Percentiles rank a stretch among this genome's conserved stretches.
phyloP scores from a whole-genome alignment of 257 asterid genomes.

The Nicotiana undulata region DNA sequence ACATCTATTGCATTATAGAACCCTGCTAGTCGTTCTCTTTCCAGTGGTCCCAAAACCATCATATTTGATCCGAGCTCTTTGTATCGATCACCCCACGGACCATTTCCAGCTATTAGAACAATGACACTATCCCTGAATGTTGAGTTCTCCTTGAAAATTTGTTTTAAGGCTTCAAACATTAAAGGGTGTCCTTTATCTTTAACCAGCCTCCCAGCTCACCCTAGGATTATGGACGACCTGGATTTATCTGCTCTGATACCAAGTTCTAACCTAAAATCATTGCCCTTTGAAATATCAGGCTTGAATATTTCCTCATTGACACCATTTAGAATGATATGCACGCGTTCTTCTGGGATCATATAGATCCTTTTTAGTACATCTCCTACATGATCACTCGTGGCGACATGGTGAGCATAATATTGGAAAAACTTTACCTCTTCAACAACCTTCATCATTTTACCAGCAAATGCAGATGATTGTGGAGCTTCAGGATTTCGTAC shows the following conservation, averaged over 20 bases:
- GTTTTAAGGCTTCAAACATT: slow-evolving; percentile 48
- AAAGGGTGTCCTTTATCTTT: slow-evolving; percentile 73
- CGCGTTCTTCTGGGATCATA: slow-evolving; percentile 60
- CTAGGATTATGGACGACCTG: slow-evolving; percentile 26
- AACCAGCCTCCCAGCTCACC: slow-evolving; percentile 67
- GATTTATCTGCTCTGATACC: slow-evolving; percentile 14
- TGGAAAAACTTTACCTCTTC: slow-evolving; percentile 56
- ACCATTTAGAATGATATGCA: slow-evolving; percentile 37
- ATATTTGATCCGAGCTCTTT: slow-evolving; percentile 41
- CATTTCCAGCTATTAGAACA: slow-evolving; percentile 64
- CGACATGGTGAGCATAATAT: slow-evolving; percentile 59
- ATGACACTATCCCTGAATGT: slow-evolving; percentile 27
- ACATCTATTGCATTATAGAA: slow-evolving; percentile 51
- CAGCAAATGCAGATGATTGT: slow-evolving; percentile 15
- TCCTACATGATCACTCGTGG: slow-evolving; percentile 60
- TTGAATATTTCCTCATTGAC: neutral
- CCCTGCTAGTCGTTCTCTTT: slow-evolving; percentile 31
- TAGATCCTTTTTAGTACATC: slow-evolving; percentile 56
- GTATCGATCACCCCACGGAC: slow-evolving; percentile 66
- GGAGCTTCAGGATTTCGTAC: slow-evolving; percentile 24
- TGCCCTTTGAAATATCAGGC: neutral
- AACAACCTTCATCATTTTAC: slow-evolving; percentile 41
- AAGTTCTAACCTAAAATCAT: slow-evolving; percentile 2
- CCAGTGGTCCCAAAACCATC: slow-evolving; percentile 46
- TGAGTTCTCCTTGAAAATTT: slow-evolving; percentile 37